Percentiles rank a stretch among this genome's conserved stretches.
These are phyloP conservation scores for Coemansia sp. DNA, from an alignment of 192 early-diverging fungal genomes.

Conservation along the genomic window DNA sequence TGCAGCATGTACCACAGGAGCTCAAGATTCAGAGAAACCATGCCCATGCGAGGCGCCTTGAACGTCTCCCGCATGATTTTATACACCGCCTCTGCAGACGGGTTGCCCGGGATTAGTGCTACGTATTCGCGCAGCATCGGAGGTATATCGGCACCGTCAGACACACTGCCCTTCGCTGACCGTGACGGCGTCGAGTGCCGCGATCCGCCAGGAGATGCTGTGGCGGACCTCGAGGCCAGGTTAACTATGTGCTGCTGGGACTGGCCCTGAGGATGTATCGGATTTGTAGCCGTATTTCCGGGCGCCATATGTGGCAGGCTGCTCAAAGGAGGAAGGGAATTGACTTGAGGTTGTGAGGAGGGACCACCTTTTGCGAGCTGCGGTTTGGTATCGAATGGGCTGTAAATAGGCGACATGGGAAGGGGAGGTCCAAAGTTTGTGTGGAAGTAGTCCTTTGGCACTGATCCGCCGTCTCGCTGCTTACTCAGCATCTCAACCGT, in stretches of 20 bases:
- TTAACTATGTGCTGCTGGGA: background rate
- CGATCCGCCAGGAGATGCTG: background rate
- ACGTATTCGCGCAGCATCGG: slow-evolving; percentile 38
- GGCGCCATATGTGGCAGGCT: background rate
- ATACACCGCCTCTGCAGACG: slow-evolving; percentile 30
- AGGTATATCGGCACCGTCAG: slow-evolving; percentile 13
- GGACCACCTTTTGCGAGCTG: background rate
- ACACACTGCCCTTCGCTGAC: background rate
- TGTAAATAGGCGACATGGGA: slow-evolving; percentile 2
- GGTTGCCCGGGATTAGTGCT: slow-evolving; percentile 25
- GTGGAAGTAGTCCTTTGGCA: slow-evolving; percentile 4
- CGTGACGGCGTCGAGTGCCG: background rate
- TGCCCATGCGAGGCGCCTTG: slow-evolving; percentile 47
- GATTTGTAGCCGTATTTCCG: background rate
- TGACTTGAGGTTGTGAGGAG: background rate
- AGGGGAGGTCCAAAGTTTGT: slow-evolving; percentile 18
- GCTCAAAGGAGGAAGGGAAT: background rate
- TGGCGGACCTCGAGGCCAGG: background rate
- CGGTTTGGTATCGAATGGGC: slow-evolving; percentile 1
- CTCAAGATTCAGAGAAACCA: slow-evolving; percentile 48
- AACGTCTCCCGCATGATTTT: slow-evolving; percentile 50
- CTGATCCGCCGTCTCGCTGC: background rate
- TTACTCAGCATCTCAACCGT: background rate
- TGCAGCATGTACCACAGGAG: slow-evolving; percentile 48
- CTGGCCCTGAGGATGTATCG: background rate